Evolutionary conservation across 179 eudicot species (phyloP), one percentile per base, ranked within the genome.

Genomic region (Beta macrorhiza): DNA sequence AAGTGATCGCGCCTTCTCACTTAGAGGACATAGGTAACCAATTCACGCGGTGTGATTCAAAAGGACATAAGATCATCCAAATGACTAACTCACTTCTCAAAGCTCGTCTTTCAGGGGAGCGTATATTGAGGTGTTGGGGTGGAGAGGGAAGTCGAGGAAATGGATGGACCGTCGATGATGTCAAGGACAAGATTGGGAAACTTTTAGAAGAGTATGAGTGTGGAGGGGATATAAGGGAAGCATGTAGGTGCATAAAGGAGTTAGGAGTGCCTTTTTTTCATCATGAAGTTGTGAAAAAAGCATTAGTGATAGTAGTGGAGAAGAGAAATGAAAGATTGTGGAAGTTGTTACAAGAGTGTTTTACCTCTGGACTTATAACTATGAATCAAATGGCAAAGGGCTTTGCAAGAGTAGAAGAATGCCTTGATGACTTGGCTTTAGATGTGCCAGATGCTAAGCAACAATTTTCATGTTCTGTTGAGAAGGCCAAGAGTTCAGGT

Each of bases 91-190:
- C 97, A 17, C 80, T 95, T 78, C 82, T 95, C 20, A 92, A 88
- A 17, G 97, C 97, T 20, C 90, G 92, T 5, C 89, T 93, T 63
- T 92, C 93, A 9, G 95, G 97, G 15, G 98, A 95, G 49, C 88
- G 98, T 15, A 92, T 93, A 7, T 63, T 93, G 7, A 84, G 98
- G 84, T 93, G 98, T 74, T 95, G 98, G 98, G 98, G 98, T 20
- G 92, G 93, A 56, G 98, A 92, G 52, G 97, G 97, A 58, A 90
- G 88, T 63, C 67, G 86, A 32, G 87, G 84, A 51, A 89, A 84
- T 17, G 94, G 97, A 45, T 91, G 92, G 91, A 89, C 91, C 7
- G 80, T 93, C 0, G 97, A 95, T 49, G 98, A 95, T 67, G 92
- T 93, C 0, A 95, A 95, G 76, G 95, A 91, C 65, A 91, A 93